Percentiles rank a stretch among this genome's conserved stretches.
Conservation (phyloP, 2,329 filamentous ascomycete genomes). For the Fusarium odoratissimum region DNA sequence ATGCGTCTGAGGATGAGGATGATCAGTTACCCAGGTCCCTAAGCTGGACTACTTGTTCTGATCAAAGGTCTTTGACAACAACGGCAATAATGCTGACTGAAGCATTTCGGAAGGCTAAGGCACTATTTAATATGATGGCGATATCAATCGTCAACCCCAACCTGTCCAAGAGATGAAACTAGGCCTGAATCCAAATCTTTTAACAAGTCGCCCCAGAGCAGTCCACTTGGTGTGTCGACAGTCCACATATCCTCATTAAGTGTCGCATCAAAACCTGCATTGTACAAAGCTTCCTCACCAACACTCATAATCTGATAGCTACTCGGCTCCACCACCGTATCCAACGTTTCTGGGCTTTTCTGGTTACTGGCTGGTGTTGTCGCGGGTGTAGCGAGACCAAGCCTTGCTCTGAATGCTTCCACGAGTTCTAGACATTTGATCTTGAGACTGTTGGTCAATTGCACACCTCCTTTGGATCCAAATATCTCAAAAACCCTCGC, state of each 20-base stretch:
- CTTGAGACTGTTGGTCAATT: conserved; percentile 19
- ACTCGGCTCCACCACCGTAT: neutral
- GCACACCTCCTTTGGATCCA: neutral
- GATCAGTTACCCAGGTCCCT: neutral
- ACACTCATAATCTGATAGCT: conserved; percentile 29
- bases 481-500: conserved; percentile 29
- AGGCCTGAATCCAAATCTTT: conserved; percentile 36
- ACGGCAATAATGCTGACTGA: neutral
- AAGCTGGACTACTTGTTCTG: neutral
- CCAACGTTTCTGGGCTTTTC: neutral
- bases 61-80: neutral
- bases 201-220: conserved; percentile 43
- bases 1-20: neutral
- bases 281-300: conserved; percentile 9
- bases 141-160: conserved; percentile 14
- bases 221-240: conserved; percentile 14
- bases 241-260: conserved; percentile 25
- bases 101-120: neutral
- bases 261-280: conserved; percentile 1
- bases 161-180: conserved; percentile 45
- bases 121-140: neutral
- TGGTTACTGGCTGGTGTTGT: conserved; percentile 4
- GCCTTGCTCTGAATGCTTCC: conserved; percentile 31
- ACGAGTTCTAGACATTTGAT: conserved; percentile 31
- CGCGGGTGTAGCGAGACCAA: conserved; percentile 35